Conservation (phyloP, 2,329 filamentous ascomycete genomes). For the Metarhizium guizhouense region DNA sequence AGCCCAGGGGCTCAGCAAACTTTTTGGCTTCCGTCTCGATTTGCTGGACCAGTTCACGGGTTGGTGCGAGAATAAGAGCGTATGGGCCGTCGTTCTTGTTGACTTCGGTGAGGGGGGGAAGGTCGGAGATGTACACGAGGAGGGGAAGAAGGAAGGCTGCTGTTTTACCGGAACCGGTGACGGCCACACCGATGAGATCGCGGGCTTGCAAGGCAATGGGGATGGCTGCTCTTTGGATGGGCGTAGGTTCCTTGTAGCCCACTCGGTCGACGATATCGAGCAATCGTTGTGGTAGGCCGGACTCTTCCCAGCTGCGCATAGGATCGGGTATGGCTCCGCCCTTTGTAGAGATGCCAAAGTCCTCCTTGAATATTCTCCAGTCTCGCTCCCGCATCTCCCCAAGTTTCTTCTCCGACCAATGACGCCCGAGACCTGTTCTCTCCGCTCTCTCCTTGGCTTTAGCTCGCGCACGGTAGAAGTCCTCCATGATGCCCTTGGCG, state of each 20-base stretch:
- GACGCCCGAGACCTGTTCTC: slow-evolving; percentile 73
- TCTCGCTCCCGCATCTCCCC: slow-evolving; percentile 94
- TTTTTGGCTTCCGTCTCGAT: slow-evolving; percentile 92
- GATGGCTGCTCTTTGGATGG: slow-evolving; percentile 90
- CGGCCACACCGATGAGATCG: slow-evolving; percentile 96
- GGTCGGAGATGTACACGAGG: slow-evolving; percentile 85
- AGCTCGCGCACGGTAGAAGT: slow-evolving; percentile 54
- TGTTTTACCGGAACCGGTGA: slow-evolving; percentile 97
- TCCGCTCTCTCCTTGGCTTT: slow-evolving; percentile 64
- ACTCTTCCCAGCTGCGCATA: slow-evolving; percentile 92
- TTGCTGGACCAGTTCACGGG: slow-evolving; percentile 93
- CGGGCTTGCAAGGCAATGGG: slow-evolving; percentile 87
- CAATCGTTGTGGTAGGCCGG: slow-evolving; percentile 64
- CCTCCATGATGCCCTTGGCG: slow-evolving; percentile 73
- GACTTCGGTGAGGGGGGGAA: slow-evolving; percentile 73
- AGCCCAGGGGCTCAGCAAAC: slow-evolving; percentile 83
- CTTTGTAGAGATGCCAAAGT: slow-evolving; percentile 94
- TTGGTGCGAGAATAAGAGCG: slow-evolving; percentile 92
- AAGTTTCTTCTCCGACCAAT: slow-evolving; percentile 91
- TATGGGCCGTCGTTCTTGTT: slow-evolving; percentile 95
- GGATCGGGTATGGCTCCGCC: slow-evolving; percentile 88
- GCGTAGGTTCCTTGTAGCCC: slow-evolving; percentile 84
- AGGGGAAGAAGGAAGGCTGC: slow-evolving; percentile 88
- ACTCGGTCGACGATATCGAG: slow-evolving; percentile 76
- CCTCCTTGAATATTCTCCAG: slow-evolving; percentile 99